Percentiles rank a stretch among this genome's conserved stretches.
Conservation (phyloP, 2,329 filamentous ascomycete species). For the Rhynchosporium agropyri region DNA sequence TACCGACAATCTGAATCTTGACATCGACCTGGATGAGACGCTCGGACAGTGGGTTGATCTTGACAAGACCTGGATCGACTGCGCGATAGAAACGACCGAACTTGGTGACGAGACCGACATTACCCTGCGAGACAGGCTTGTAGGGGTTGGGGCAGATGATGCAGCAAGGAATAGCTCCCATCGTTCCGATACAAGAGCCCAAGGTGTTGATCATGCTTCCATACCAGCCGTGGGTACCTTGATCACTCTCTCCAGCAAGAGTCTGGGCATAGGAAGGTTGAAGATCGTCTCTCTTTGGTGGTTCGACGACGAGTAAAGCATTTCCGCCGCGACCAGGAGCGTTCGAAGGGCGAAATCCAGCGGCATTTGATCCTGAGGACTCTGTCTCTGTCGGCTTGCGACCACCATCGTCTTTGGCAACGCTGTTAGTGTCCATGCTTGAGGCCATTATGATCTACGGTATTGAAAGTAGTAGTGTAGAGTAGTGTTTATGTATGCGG, state of each 20-base stretch:
- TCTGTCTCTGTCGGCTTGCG: constrained; percentile 40
- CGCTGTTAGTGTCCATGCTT: constrained; percentile 21
- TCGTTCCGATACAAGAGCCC: constrained; percentile 72
- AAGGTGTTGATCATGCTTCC: constrained; percentile 71
- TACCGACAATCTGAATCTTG: constrained; percentile 93
- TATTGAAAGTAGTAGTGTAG: neutral
- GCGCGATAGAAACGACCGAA: constrained; percentile 95
- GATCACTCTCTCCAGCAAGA: constrained; percentile 63
- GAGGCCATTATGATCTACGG: constrained; percentile 19
- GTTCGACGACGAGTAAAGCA: constrained; percentile 70
- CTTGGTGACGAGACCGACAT: constrained; percentile 93
- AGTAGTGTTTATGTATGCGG: constrained; percentile 7
- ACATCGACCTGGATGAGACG: constrained; percentile 90
- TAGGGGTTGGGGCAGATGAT: constrained; percentile 93
- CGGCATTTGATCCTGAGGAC: constrained; percentile 14
- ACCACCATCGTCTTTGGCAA: constrained; percentile 25
- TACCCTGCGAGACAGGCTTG: constrained; percentile 88
- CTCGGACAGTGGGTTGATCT: constrained; percentile 95
- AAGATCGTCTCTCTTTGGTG: constrained; percentile 79
- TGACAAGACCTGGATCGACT: constrained; percentile 94
- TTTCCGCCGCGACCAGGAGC: constrained; percentile 37
- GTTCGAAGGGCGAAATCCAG: constrained; percentile 29
- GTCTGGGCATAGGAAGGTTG: constrained; percentile 70
- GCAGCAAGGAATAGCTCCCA: constrained; percentile 90
- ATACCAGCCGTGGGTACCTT: constrained; percentile 84